phyloP scores from a whole-genome alignment of 495 filamentous ascomycete species.

The Penicillium crystallinum region DNA sequence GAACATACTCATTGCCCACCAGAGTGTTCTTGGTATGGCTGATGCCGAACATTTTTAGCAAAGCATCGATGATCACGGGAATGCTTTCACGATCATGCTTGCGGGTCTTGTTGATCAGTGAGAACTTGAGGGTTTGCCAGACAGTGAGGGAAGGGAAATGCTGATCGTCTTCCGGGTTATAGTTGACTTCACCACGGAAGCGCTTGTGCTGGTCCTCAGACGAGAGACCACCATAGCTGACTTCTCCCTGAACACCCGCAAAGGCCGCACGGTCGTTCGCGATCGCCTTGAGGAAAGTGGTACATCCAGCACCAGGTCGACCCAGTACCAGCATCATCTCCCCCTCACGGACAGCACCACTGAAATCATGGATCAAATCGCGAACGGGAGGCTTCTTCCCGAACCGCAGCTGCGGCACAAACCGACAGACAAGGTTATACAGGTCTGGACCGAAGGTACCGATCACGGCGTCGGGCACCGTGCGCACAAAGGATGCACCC shows the following conservation, averaged over 20 bases:
- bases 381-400: slow-evolving; percentile 46
- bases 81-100: slow-evolving; percentile 64
- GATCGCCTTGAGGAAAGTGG: slow-evolving; percentile 73
- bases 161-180: slow-evolving; percentile 76
- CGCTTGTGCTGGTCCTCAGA: slow-evolving; percentile 61
- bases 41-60: slow-evolving; percentile 73
- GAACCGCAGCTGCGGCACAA: slow-evolving; percentile 58
- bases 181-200: slow-evolving; percentile 78
- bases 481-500: slow-evolving; percentile 63
- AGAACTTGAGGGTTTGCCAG: slow-evolving; percentile 76
- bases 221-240: slow-evolving; percentile 72
- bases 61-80: slow-evolving; percentile 56
- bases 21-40: slow-evolving; percentile 74
- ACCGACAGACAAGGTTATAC: slow-evolving; percentile 60
- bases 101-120: slow-evolving; percentile 77
- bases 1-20: slow-evolving; percentile 79
- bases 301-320: slow-evolving; percentile 73
- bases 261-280: slow-evolving; percentile 64
- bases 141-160: slow-evolving; percentile 77
- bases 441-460: slow-evolving; percentile 82
- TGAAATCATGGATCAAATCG: slow-evolving; percentile 70
- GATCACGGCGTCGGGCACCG: slow-evolving; percentile 71
- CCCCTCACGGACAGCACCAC: slow-evolving; percentile 70
- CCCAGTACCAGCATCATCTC: slow-evolving; percentile 84
- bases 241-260: slow-evolving; percentile 63